phyloP scores from a whole-genome alignment of 2,329 filamentous ascomycete genomes.

The Calonectria montana region DNA sequence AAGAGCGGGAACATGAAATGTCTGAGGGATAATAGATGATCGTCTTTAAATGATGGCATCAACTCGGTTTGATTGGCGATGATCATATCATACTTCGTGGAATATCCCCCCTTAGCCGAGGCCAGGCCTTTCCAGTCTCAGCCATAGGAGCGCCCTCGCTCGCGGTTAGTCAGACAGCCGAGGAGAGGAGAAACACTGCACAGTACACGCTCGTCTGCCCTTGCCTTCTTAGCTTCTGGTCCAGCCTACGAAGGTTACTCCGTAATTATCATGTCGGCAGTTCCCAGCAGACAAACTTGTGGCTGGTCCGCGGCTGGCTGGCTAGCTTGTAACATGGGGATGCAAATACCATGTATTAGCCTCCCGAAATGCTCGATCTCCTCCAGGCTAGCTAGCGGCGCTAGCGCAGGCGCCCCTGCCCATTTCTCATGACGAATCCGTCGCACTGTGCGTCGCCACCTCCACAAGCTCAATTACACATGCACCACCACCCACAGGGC shows the following conservation, averaged over 20 bases:
- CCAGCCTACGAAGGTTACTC: background rate
- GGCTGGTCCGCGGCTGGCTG: background rate
- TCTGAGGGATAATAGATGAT: background rate
- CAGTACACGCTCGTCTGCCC: background rate
- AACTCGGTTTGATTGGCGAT: background rate
- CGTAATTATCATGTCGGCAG: background rate
- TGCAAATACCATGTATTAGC: background rate
- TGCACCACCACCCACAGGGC: background rate
- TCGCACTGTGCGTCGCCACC: conserved; percentile 44
- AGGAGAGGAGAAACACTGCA: background rate
- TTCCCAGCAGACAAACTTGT: background rate
- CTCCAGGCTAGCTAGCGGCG: background rate
- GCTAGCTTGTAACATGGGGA: background rate
- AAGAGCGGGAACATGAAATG: background rate
- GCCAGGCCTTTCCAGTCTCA: background rate
- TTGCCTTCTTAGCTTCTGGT: background rate
- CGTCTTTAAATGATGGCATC: background rate
- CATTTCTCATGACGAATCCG: background rate
- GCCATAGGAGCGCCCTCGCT: background rate
- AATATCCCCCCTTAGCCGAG: background rate
- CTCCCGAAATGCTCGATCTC: conserved; percentile 1
- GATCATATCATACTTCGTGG: background rate
- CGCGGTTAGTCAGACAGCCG: background rate
- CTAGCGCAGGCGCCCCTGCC: conserved; percentile 5
- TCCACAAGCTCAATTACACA: conserved; percentile 29